A percentile compares a stretch with the other conserved stretches of the same genome.
These are phyloP conservation scores for Physaria fendleri DNA, from an alignment of 345 rosid species.

Conservation along the genomic window DNA sequence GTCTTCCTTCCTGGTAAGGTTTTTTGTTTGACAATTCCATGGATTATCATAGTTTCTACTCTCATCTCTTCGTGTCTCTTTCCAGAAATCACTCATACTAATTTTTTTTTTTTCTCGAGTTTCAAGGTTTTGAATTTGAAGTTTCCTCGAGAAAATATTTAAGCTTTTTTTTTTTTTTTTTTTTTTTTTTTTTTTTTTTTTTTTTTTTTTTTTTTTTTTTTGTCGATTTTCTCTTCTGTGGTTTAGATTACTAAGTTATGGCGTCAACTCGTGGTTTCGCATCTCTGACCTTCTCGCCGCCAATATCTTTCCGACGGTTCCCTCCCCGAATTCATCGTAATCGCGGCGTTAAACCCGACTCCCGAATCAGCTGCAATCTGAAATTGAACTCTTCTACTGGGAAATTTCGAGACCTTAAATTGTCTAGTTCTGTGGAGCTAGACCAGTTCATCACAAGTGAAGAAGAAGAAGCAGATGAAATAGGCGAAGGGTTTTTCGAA, in stretches of 20 bases:
- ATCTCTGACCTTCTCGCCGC: conserved; percentile 32
- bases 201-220: background rate
- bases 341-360: conserved; percentile 4
- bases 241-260: conserved; percentile 22
- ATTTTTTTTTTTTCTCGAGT: background rate
- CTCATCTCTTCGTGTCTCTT: background rate
- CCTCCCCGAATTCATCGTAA: conserved; percentile 10
- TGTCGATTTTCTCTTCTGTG: no score
- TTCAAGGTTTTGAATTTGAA: background rate
- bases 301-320: conserved; percentile 22
- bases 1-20: conserved; percentile 10
- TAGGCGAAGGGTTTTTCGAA: conserved; percentile 78
- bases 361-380: conserved; percentile 34
- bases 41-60: conserved; percentile 4
- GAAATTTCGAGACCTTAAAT: conserved; percentile 34
- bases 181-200: background rate
- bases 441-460: conserved; percentile 62
- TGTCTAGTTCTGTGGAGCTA: conserved; percentile 53
- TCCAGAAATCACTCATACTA: background rate
- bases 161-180: background rate
- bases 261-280: conserved; percentile 35
- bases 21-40: conserved; percentile 1
- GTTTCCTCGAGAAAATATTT: background rate
- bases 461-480: conserved; percentile 46
- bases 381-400: conserved; percentile 17